These are phyloP conservation scores for Plasmodium chabaudi DNA, from an alignment of 169 alveolate genomes.

Conservation along the genomic window DNA sequence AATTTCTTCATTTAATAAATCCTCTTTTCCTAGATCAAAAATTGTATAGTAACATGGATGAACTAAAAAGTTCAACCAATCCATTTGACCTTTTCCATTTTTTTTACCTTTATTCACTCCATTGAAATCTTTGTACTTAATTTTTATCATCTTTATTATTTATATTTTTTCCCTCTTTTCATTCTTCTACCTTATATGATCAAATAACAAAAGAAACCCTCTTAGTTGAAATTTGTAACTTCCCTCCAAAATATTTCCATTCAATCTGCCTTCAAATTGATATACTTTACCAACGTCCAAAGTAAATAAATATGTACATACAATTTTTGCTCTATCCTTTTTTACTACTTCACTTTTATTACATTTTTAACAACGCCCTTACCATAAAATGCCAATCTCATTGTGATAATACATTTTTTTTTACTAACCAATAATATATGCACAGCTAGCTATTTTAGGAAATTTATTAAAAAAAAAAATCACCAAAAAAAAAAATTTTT, in stretches of 20 bases:
- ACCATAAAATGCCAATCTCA: too few relatives aligned
- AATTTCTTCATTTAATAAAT: slow-evolving; percentile 13
- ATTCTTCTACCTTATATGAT: neutral
- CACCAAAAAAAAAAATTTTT: too few relatives aligned
- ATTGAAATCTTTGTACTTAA: slow-evolving; percentile 36
- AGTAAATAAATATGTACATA: neutral
- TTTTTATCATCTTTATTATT: slow-evolving; percentile 30
- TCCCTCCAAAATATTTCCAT: neutral
- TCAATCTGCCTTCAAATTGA: neutral
- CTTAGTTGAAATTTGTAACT: too few relatives aligned
- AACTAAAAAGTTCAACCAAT: slow-evolving; percentile 14
- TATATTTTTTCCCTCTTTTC: neutral
- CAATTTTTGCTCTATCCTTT: too few relatives aligned
- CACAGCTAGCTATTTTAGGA: too few relatives aligned
- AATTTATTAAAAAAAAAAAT: too few relatives aligned
- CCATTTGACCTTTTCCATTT: neutral
- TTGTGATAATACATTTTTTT: too few relatives aligned
- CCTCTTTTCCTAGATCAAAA: slow-evolving; percentile 44
- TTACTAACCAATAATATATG: too few relatives aligned
- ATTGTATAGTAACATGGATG: slow-evolving; percentile 47
- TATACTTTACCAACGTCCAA: neutral
- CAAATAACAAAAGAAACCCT: neutral
- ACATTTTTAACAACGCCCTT: too few relatives aligned
- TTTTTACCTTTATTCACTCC: slow-evolving; percentile 15
- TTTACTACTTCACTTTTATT: too few relatives aligned